Percentiles rank a stretch among this genome's conserved stretches.
Evolutionary conservation across 2,329 filamentous ascomycete genomes (phyloP).

Genomic region (Triangularia verruculosa): DNA sequence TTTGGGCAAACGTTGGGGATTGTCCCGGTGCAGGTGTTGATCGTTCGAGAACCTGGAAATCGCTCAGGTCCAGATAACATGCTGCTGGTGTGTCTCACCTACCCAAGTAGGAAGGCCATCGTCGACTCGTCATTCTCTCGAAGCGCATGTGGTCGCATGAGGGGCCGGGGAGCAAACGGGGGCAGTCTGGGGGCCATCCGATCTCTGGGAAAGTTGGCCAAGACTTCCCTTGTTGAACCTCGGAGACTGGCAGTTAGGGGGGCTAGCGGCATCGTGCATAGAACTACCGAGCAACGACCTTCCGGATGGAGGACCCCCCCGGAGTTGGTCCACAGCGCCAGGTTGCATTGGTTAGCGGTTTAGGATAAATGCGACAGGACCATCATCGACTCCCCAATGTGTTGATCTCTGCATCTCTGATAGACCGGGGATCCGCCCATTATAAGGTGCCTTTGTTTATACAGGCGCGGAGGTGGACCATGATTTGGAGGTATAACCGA

Average conservation of each 20-base stretch:
- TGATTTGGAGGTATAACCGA: not conserved
- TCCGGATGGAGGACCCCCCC: not conserved
- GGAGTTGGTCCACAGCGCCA: not conserved
- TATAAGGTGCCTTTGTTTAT: not conserved
- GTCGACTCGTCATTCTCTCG: not conserved
- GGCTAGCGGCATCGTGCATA: not conserved
- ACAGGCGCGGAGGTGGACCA: not conserved
- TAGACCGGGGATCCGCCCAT: not conserved
- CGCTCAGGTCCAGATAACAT: not conserved
- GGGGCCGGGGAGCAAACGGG: not conserved
- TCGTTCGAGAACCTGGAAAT: not conserved
- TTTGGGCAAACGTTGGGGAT: not conserved
- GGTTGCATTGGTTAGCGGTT: not conserved
- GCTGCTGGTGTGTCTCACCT: not conserved
- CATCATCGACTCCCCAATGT: not conserved
- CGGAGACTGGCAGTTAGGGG: not conserved
- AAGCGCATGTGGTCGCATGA: not conserved
- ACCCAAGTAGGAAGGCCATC: not conserved
- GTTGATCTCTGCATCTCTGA: not conserved
- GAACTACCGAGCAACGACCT: not conserved
- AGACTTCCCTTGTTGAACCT: not conserved
- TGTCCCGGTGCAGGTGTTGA: not conserved
- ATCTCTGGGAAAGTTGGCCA: not conserved
- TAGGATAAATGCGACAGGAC: not conserved
- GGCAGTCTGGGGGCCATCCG: not conserved